Percentiles rank a stretch among this genome's conserved stretches.
phyloP scores from a whole-genome alignment of 345 rosid genomes.

The Arabis alpina region DNA sequence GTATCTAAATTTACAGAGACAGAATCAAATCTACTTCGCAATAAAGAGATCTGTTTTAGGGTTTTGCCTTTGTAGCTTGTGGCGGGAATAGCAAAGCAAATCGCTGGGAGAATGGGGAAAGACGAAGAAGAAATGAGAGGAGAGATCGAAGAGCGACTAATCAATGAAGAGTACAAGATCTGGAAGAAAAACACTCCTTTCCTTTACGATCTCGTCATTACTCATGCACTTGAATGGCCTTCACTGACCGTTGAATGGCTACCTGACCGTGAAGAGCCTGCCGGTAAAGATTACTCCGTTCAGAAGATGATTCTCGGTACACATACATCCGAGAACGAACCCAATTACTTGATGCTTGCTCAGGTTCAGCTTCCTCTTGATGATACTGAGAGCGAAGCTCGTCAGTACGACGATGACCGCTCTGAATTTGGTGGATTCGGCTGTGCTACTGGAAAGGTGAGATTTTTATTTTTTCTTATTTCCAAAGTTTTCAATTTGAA shows the following conservation, averaged over 20 bases:
- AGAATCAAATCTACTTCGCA: background rate
- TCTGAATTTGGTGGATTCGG: conserved; percentile 85
- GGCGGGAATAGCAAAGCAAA: conserved; percentile 22
- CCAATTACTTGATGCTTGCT: conserved; percentile 93
- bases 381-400: conserved; percentile 88
- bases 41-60: conserved; percentile 37
- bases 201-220: conserved; percentile 92
- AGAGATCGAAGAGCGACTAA: conserved; percentile 88
- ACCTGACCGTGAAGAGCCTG: conserved; percentile 94
- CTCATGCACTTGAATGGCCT: conserved; percentile 99
- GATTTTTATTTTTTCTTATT: background rate
- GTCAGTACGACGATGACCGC: conserved; percentile 92
- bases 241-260: conserved; percentile 98
- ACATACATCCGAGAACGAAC: conserved; percentile 97
- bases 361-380: conserved; percentile 97
- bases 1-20: conserved; percentile 9
- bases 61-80: conserved; percentile 38
- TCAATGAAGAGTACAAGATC: conserved; percentile 97
- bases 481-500: background rate
- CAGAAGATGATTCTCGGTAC: conserved; percentile 99
- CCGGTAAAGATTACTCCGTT: conserved; percentile 89
- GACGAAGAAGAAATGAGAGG: conserved; percentile 98
- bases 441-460: conserved; percentile 89
- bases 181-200: conserved; percentile 99
- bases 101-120: conserved; percentile 63